Evolutionary conservation across 345 rosid genomes (phyloP).

Genomic region (Lepidium didymum): DNA sequence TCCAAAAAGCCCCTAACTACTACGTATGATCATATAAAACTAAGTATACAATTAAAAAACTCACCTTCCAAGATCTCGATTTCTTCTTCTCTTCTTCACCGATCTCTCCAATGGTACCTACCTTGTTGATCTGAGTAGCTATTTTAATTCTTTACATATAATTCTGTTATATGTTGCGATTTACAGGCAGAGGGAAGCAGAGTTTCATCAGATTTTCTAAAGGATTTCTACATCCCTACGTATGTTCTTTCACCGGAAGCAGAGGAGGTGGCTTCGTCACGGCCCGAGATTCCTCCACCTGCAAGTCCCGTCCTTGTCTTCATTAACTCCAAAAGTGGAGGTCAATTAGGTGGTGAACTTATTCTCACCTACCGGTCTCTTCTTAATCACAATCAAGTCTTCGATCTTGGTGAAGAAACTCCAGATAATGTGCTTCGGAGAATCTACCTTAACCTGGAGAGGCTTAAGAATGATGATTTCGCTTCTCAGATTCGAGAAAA

Average conservation of each 20-base stretch:
- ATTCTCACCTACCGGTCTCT: slow-evolving; percentile 60
- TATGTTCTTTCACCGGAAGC: slow-evolving; percentile 41
- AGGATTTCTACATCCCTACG: slow-evolving; percentile 45
- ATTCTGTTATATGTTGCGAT: neutral
- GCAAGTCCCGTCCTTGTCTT: slow-evolving; percentile 68
- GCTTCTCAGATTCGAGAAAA: slow-evolving; percentile 47
- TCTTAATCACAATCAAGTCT: slow-evolving; percentile 65
- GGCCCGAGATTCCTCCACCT: slow-evolving; percentile 34
- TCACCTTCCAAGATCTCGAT: too few relatives aligned
- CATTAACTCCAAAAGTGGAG: slow-evolving; percentile 89
- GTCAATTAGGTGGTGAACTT: slow-evolving; percentile 87
- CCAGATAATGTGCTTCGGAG: slow-evolving; percentile 62
- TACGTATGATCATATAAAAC: too few relatives aligned
- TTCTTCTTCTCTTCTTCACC: too few relatives aligned
- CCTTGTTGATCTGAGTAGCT: too few relatives aligned
- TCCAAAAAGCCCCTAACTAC: too few relatives aligned
- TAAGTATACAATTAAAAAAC: too few relatives aligned
- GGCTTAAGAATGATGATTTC: slow-evolving; percentile 45
- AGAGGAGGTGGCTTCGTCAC: neutral
- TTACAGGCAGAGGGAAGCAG: slow-evolving; percentile 11
- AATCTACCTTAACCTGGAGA: slow-evolving; percentile 61
- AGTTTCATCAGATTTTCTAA: slow-evolving; percentile 16
- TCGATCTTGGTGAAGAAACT: slow-evolving; percentile 67
- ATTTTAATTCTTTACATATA: too few relatives aligned
- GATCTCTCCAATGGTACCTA: too few relatives aligned